Percentiles rank a stretch among this genome's conserved stretches.
phyloP scores from a whole-genome alignment of 257 asterid genomes.

The Rubia yunnanensis region DNA sequence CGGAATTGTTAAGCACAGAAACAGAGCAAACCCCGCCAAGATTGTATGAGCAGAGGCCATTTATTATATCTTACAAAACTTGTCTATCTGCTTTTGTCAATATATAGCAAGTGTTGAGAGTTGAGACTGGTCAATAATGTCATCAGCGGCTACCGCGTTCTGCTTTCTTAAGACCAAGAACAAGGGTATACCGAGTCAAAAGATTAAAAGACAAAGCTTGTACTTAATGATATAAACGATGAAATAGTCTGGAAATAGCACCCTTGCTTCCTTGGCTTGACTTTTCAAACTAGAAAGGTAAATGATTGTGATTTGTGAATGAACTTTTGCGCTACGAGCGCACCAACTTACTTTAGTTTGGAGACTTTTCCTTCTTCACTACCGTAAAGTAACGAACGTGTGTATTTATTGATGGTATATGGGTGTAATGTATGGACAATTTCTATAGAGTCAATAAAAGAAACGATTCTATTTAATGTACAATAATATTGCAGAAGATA shows the following conservation, averaged over 20 bases:
- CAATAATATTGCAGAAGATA: no score
- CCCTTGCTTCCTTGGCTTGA: background rate
- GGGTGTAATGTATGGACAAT: no score
- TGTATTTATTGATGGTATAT: no score
- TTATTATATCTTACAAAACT: background rate
- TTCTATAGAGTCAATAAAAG: no score
- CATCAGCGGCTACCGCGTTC: background rate
- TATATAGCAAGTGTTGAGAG: background rate
- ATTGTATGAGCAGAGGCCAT: background rate
- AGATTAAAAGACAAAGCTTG: background rate
- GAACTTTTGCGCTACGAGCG: background rate
- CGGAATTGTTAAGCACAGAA: slow-evolving; percentile 1
- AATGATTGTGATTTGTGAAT: background rate
- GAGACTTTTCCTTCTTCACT: background rate
- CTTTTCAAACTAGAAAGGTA: background rate
- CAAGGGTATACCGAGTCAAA: background rate
- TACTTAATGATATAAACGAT: no score
- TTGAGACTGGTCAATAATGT: background rate
- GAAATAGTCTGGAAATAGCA: background rate
- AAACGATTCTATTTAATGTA: no score
- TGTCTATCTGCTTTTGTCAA: background rate
- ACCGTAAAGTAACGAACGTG: no score
- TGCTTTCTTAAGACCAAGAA: background rate
- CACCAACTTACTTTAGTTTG: no score
- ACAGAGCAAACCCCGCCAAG: slow-evolving; percentile 3